Conservation (phyloP, 1,284 basidiomycete genomes). For the Cryptococcus sp. region DNA sequence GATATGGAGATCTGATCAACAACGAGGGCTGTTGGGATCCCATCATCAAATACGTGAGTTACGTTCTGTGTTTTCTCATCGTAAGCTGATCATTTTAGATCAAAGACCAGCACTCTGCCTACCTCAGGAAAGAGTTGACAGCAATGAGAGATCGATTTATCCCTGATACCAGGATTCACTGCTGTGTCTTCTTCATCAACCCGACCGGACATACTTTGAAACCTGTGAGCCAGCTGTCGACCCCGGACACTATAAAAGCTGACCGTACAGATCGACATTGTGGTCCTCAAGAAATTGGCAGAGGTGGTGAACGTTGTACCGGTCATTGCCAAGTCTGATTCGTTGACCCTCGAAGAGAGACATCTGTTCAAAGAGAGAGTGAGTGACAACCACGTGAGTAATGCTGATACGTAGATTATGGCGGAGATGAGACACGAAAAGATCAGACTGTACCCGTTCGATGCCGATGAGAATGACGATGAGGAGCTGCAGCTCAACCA, state of each 20-base stretch:
- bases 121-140: slow-evolving; percentile 97
- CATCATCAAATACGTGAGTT: slow-evolving; percentile 91
- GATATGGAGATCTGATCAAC: slow-evolving; percentile 98
- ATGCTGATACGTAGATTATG: slow-evolving; percentile 60
- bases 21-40: slow-evolving; percentile 99
- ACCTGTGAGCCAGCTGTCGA: slow-evolving; percentile 47
- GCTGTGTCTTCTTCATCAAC: slow-evolving; percentile 97
- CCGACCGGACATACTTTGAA: slow-evolving; percentile 90
- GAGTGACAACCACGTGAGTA: slow-evolving; percentile 8
- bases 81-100: slow-evolving; percentile 27
- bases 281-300: slow-evolving; percentile 97
- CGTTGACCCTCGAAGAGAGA: slow-evolving; percentile 87
- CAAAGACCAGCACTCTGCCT: slow-evolving; percentile 94
- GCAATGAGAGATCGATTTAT: slow-evolving; percentile 98
- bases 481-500: slow-evolving; percentile 83
- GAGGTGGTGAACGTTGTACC: slow-evolving; percentile 99
- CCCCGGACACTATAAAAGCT: background rate
- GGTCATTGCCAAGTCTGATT: slow-evolving; percentile 97
- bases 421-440: slow-evolving; percentile 89
- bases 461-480: slow-evolving; percentile 90
- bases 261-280: slow-evolving; percentile 71
- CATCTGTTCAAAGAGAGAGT: slow-evolving; percentile 89
- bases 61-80: background rate
- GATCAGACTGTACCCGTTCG: slow-evolving; percentile 94
- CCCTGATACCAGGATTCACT: slow-evolving; percentile 96